Base-by-base conservation (phyloP, 208 protist genomes). In the Acanthamoeba sp. region DNA sequence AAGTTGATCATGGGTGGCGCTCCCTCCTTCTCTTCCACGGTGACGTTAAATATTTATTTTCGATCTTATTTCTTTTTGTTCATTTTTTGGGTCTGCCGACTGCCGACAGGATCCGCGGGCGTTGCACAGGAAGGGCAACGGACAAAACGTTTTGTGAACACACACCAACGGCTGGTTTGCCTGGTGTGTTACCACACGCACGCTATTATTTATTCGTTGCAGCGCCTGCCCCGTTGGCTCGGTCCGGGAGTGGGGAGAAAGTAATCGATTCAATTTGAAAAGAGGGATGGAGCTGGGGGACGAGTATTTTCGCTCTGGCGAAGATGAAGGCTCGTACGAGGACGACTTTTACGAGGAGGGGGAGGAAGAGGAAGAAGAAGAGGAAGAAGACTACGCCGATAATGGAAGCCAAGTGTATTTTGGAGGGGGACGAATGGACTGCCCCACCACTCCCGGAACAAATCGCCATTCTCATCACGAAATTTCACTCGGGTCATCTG, bases 1-100 rank as follows among this genome's bases (percentile, higher is more conserved):
- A 99, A 99, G 62, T 99, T 97, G 71, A 99, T 99, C 99, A 90
- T 90, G 5, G 10, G 27, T 27, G 5, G 34, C 66, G 2, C 29
- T 76, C 66, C 69, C 3, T 9, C n/a, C 9, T 7, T 80, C 9
- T 12, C 48, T 22, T 27, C 27, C 38, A 48, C 1, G 10, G 42
- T 80, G 2, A 2, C 5, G 2, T 80, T 80, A 10, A 48, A 48
- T 48, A 48, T 45, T 24, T 24, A 57, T 24, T 57, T 12, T 57
- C 1, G 12, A 24, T 57, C 22, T 57, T 22, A 57, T n/a, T n/a
- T n/a, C n/a, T n/a, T n/a, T n/a, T n/a, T n/a, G n/a, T n/a, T n/a
- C n/a, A n/a, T n/a, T n/a, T n/a, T n/a, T n/a, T n/a, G n/a, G n/a
- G n/a, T n/a, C n/a, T n/a, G n/a, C 20, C 55, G 55, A 62, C 55